Evolutionary conservation across 2,329 filamentous ascomycete species (phyloP).

Genomic region (Botrytis porri): DNA sequence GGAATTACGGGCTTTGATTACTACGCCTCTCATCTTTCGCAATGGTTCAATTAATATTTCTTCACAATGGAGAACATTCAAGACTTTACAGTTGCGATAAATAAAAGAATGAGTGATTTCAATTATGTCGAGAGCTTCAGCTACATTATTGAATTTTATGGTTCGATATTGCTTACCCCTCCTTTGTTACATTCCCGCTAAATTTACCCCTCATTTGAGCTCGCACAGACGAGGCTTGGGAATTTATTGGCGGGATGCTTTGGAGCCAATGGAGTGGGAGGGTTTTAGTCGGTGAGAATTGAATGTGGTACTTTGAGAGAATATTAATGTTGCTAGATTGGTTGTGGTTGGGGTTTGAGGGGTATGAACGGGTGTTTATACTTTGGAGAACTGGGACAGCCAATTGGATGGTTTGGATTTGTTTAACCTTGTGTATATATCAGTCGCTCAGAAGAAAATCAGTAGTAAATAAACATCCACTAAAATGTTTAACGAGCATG

Average conservation of each 20-base stretch:
- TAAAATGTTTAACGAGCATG: not conserved
- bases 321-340: not conserved
- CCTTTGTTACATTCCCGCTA: slow-evolving; percentile 9
- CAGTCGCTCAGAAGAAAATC: not conserved
- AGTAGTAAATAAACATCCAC: not conserved
- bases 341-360: not conserved
- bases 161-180: slow-evolving; percentile 10
- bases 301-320: not conserved
- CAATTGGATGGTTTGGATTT: not conserved
- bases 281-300: not conserved
- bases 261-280: not conserved
- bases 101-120: not conserved
- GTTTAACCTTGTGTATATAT: not conserved
- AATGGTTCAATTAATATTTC: not conserved
- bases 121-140: not conserved
- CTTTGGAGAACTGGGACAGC: not conserved
- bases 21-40: slow-evolving; percentile 12
- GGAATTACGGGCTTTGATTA: not conserved
- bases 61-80: not conserved
- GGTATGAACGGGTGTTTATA: not conserved
- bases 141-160: not conserved
- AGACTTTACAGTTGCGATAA: no score
- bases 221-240: not conserved
- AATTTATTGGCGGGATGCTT: not conserved
- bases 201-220: slow-evolving; percentile 15